Base-by-base conservation (phyloP, 768 basidiomycete genomes). In the Termitomyces sp. region DNA sequence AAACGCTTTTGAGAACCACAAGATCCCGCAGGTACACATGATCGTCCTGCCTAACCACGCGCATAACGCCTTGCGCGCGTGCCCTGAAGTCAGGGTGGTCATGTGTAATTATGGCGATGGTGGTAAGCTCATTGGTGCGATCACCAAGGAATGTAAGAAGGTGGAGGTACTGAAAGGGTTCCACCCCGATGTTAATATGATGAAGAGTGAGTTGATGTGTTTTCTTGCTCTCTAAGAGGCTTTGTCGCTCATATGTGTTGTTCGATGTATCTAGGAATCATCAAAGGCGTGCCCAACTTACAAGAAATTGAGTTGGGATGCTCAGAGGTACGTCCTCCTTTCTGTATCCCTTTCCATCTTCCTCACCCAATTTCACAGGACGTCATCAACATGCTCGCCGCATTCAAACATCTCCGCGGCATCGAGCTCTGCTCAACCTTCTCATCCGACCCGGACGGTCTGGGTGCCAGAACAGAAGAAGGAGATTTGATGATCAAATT, bases 41-140 rank as follows among this genome's bases (percentile, higher is more conserved):
- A 53, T 65, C 29, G 49, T 63, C 43, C 50, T 71, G 2, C 70
- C 69, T 0, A 39, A 59, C 2, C 57, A 66, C 36, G 66, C 68
- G 5, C 70, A 71, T 51, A 63, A 70, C 23, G 59, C 71, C 18
- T 49, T 73, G 50, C 64, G 66, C 7, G 66, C 64, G 35, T 71
- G 70, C 57, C 67, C 66, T 2, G 59, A 69, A 25, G 71, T 66
- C 4, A 39, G 45, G 22, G 58, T 47, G 16, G 66, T 70, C 4
- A 54, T 64, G 18, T 71, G 66, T 51, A 64, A 56, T 43, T 38
- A 41, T n/a, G 54, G 43, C 1, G 63, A 67, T 40, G 62, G 62
- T 5, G 57, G 63, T 23, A 64, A 65, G 56, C 57, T 72, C 15
- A 56, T 72, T 3, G 58, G 63, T 22, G 68, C 70, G 5, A 68